Base-by-base conservation (phyloP, 2,329 filamentous ascomycete species). In the Pseudogymnoascus sp. region DNA sequence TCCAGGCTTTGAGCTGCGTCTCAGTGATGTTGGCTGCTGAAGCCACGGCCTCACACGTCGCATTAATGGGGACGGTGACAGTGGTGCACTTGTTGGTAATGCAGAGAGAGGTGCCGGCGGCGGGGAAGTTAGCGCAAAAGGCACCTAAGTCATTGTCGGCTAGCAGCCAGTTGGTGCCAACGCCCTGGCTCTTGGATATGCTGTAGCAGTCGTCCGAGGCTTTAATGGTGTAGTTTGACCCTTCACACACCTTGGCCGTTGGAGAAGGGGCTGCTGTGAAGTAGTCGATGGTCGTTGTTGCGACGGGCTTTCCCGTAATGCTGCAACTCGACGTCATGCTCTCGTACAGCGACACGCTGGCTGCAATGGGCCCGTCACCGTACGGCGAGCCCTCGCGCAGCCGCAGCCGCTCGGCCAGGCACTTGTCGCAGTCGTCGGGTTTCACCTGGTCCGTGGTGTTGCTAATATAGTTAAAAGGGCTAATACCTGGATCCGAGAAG, bases 261-360 rank as follows among this genome's bases (percentile, higher is more conserved):
- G 65, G 61, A 41, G 57, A 22, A 11, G 65, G 62, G 22, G 58
- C 4, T n/a, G 20, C 57, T 18, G 61, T 65, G 28, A 60, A 62
- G 25, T 62, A 65, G 60, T 64, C 63, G 16, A 63, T 60, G 14
- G 61, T 65, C 3, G 64, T 59, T 38, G 61, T 67, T 14, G 47
- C 61, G n/a, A 41, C 60, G 9, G 65, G 65, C 11, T 60, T 38
- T 36, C 63, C 65, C 22, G 63, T 41, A 57, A 68, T 66, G 37
- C 65, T 59, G 57, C 66, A 68, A 57, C 67, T 68, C 25, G 66
- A 65, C 33, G 66, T 68, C 65, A 65, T 50, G 58, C 18, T 63
- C 33, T 65, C 58, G 58, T 67, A 68, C 6, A 65, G 22, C 2
- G 65, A 67, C 63, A 63, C 30, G 63, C 62, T 64, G 18, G 62